Evolutionary conservation across 441 rosid species (phyloP), one percentile per base, ranked within the genome.

Genomic region (Macaranga tanarius): DNA sequence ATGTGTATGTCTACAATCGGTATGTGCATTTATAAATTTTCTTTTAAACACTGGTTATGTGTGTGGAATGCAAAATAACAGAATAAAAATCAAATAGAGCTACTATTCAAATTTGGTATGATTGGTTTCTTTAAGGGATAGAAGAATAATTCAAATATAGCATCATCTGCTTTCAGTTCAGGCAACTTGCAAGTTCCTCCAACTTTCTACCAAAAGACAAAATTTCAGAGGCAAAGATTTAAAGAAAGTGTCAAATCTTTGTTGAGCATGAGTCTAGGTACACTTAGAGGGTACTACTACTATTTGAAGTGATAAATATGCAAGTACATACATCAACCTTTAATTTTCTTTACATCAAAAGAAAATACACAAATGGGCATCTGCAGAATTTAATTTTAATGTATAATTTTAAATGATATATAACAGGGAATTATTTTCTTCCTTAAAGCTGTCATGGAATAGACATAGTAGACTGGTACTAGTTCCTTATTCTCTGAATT

Each of bases 401-500:
- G 22, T 47, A 5, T 1, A 45, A 8, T 25, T 25, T 23, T 8
- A 22, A 9, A 16, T 47, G 23, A 65, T 8, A 2, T 8, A 2
- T 48, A 0, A 6, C 31, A 28, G 11, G 0, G 25, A 65, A 7
- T 5, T 38, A 4, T 25, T 58, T 20, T 44, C 5, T 42, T 44
- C 38, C 48, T 64, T 44, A 44, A 63, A 64, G 9, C 2, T 58
- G 38, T 58, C 62, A 58, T 31, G n/a, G 62, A 58, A 58, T 58
- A 25, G 38, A 13, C 38, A 58, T 7, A 34, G 22, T 7, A 34
- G 22, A 7, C 20, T 22, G 2, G 20, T 42, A 7, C 20, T 12
- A 17, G 20, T 42, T 42, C 15, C 3, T 20, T 44, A 1, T 47
- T 47, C n/a, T 34, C 59, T 19, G 5, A 67, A 1, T n/a, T 10